These are phyloP conservation scores for Begonia masoniana DNA, from an alignment of 306 rosid species.

Conservation along the genomic window DNA sequence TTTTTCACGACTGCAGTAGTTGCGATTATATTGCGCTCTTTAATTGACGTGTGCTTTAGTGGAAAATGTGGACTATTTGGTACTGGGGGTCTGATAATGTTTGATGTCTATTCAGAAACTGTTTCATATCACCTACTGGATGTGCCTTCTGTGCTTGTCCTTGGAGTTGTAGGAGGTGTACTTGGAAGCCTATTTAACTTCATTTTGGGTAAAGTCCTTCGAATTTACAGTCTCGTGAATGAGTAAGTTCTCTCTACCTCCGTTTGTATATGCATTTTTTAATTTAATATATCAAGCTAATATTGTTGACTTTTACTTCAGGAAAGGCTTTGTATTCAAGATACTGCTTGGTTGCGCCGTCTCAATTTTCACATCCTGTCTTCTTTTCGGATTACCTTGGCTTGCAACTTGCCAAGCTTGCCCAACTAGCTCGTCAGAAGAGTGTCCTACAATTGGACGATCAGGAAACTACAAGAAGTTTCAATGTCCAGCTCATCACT, in stretches of 20 bases:
- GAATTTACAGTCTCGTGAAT: slow-evolving; percentile 53
- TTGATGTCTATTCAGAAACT: slow-evolving; percentile 57
- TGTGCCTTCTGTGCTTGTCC: slow-evolving; percentile 66
- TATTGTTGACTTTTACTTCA: slow-evolving; percentile 18
- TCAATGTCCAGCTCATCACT: slow-evolving; percentile 59
- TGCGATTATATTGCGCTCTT: slow-evolving; percentile 73
- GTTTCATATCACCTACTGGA: slow-evolving; percentile 60
- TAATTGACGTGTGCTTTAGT: slow-evolving; percentile 71
- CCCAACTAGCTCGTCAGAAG: slow-evolving; percentile 58
- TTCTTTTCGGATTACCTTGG: slow-evolving; percentile 93
- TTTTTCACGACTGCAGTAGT: slow-evolving; percentile 84
- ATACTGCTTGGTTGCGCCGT: slow-evolving; percentile 54
- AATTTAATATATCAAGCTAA: slow-evolving; percentile 14
- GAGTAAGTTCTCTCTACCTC: slow-evolving; percentile 41
- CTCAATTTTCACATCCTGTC: slow-evolving; percentile 74
- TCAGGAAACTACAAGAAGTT: slow-evolving; percentile 98
- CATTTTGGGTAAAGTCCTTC: slow-evolving; percentile 56
- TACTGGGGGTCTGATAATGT: slow-evolving; percentile 93
- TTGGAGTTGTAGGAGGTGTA: slow-evolving; percentile 71
- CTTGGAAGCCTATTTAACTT: slow-evolving; percentile 78
- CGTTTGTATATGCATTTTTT: neutral
- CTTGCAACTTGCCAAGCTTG: slow-evolving; percentile 70
- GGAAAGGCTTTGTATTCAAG: slow-evolving; percentile 63
- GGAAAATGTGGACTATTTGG: slow-evolving; percentile 92
- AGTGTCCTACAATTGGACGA: slow-evolving; percentile 90